Conservation (phyloP, 805 yeast genomes). For the Saccharomycopsis fibuligera region DNA sequence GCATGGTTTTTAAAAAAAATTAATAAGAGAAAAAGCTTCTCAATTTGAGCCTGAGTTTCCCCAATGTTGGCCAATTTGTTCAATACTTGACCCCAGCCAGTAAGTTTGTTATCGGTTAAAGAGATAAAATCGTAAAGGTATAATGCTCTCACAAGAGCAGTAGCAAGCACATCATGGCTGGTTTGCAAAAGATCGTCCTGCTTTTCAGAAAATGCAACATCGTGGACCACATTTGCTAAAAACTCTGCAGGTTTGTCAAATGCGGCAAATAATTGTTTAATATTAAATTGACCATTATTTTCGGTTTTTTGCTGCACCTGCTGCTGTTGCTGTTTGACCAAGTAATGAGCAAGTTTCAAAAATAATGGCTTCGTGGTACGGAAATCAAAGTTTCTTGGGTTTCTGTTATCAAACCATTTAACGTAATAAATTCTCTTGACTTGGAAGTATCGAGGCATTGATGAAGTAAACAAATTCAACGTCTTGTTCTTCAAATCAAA, state of each 20-base stretch:
- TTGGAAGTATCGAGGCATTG: conserved; percentile 80
- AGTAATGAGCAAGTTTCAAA: conserved; percentile 26
- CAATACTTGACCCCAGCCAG: conserved; percentile 46
- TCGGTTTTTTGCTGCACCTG: conserved; percentile 11
- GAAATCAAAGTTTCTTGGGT: conserved; percentile 45
- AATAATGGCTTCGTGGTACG: conserved; percentile 43
- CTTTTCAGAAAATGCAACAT: not conserved
- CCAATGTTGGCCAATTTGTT: conserved; percentile 28
- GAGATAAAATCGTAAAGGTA: conserved; percentile 5
- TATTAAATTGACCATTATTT: conserved; percentile 41
- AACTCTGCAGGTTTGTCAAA: too few species aligned
- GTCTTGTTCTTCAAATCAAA: conserved; percentile 50
- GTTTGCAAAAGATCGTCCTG: conserved; percentile 4
- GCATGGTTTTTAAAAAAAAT: conserved; percentile 39
- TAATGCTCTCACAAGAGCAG: conserved; percentile 4
- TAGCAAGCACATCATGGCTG: conserved; percentile 5
- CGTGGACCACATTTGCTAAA: conserved; percentile 30
- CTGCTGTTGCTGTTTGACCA: not conserved
- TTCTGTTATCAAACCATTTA: conserved; percentile 46
- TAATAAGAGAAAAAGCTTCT: conserved; percentile 42
- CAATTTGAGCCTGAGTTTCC: conserved; percentile 28
- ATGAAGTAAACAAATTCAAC: conserved; percentile 60
- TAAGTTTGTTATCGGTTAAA: conserved; percentile 1
- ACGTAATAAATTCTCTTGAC: conserved; percentile 52
- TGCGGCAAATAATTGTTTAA: too few species aligned